Evolutionary conservation across 2,329 filamentous ascomycete species (phyloP).

Genomic region (Botryotinia narcissicola): DNA sequence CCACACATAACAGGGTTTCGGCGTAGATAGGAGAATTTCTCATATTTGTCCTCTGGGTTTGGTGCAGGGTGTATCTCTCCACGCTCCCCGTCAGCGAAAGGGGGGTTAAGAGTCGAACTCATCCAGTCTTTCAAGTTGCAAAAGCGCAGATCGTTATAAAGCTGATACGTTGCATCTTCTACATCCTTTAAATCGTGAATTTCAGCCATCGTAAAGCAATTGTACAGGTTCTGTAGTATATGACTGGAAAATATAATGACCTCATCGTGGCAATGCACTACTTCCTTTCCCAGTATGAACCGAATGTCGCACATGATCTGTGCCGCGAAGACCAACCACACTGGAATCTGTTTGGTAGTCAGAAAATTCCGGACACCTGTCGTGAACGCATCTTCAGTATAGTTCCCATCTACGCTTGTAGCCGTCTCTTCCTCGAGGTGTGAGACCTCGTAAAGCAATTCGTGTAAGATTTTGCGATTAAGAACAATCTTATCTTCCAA

Average conservation of each 20-base stretch:
- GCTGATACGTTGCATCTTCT: too few species aligned
- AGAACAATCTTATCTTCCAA: neutral
- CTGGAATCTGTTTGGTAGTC: constrained; percentile 25
- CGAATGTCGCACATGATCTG: constrained; percentile 39
- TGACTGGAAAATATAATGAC: neutral
- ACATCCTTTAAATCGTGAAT: too few species aligned
- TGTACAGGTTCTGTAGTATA: neutral
- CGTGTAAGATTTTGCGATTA: neutral
- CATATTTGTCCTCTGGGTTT: neutral
- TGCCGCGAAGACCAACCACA: constrained; percentile 35
- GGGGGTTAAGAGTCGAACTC: neutral
- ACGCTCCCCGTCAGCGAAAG: neutral
- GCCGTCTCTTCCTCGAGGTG: neutral
- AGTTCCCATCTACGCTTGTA: neutral
- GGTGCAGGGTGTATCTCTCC: neutral
- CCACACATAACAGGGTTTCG: constrained; percentile 26
- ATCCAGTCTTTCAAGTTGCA: neutral
- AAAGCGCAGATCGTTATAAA: neutral
- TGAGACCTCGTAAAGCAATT: neutral
- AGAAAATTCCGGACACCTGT: constrained; percentile 32
- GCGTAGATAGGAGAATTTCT: constrained; percentile 18
- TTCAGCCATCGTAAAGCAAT: too few species aligned
- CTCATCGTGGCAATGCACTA: constrained; percentile 21
- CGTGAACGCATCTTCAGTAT: constrained; percentile 37
- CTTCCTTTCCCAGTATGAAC: constrained; percentile 35